Base-by-base conservation (phyloP, 345 rosid genomes). In the Corchorus olitorius region DNA sequence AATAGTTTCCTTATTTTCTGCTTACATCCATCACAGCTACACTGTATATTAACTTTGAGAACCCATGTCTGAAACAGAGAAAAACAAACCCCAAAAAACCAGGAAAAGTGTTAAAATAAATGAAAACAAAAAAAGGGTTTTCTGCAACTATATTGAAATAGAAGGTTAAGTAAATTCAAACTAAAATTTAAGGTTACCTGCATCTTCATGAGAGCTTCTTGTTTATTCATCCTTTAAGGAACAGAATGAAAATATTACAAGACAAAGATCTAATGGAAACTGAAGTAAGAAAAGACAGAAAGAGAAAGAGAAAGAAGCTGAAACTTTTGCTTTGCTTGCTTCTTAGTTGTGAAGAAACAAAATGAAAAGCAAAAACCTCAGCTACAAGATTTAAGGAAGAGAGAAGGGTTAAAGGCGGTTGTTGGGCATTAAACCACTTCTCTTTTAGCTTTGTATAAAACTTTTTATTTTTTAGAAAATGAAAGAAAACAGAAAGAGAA, bases 21-120 rank as follows among this genome's bases (percentile, higher is more conserved):
- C 82, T 87, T 88, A 75, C 99, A 96, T 9, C 99, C 99, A 87
- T 92, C 99, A 74, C 99, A 96, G 85, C 55, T 41, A 45, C 78
- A 76, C 67, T 92, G 93, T 37, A 96, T 92, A 73, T 91, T 91
- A 70, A 96, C 97, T 81, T 86, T 92, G 65, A 96, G 88, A 78
- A 89, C 92, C 87, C 90, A 89, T 33, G 93, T 83, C 98, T 94
- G 97, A 83, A 83, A 27, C 27, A 75, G 5, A 66, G 76, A 59
- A 81, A 64, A 35, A 52, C 54, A 53, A 72, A 60, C 68, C 58
- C 8, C 43, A 48, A 60, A 77, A 46, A 27, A 67, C 7, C 61
- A 75, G 39, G 65, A 75, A 78, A 37, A 70, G 4, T 39, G 60
- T n/a, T 34, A 35, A 73, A 45, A 49, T 3, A 3, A 19, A 20